Evolutionary conservation across 805 yeast genomes (phyloP).

Genomic region (Saccharomyces paradoxus): DNA sequence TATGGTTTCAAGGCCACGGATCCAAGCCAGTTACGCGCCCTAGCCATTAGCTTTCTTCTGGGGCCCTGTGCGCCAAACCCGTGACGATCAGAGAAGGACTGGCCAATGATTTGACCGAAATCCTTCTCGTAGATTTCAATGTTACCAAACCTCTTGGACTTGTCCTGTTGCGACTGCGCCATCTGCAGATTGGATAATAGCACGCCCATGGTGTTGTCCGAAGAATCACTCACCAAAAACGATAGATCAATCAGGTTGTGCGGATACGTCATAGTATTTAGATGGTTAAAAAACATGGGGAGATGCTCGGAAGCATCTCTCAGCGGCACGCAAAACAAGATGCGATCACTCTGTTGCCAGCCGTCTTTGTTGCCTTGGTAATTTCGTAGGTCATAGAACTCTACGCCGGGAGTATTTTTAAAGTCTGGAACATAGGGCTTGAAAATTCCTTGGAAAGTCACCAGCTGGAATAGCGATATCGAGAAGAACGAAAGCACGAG

Average conservation of each 20-base stretch:
- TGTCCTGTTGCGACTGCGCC: conserved; percentile 60
- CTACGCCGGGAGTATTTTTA: conserved; percentile 37
- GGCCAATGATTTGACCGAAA: conserved; percentile 90
- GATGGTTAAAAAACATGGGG: conserved; percentile 80
- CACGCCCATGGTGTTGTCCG: conserved; percentile 75
- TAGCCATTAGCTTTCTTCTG: conserved; percentile 88
- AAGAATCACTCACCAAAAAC: conserved; percentile 82
- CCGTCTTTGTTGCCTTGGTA: conserved; percentile 63
- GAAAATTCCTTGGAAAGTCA: conserved; percentile 4
- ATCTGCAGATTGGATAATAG: conserved; percentile 48
- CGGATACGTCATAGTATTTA: conserved; percentile 75
- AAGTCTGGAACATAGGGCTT: conserved; percentile 33
- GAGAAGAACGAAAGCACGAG: neutral
- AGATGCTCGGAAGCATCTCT: conserved; percentile 88
- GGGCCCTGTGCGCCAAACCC: conserved; percentile 96
- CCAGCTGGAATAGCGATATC: neutral
- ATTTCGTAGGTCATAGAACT: conserved; percentile 63
- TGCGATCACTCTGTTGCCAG: conserved; percentile 71
- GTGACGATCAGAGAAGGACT: conserved; percentile 86
- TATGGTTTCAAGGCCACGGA: conserved; percentile 81
- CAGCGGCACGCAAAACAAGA: conserved; percentile 78
- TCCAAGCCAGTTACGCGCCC: conserved; percentile 91
- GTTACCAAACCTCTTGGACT: conserved; percentile 61
- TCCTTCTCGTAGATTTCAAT: conserved; percentile 86
- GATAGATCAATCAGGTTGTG: conserved; percentile 77